These are phyloP conservation scores for Didymella glomerata DNA, from an alignment of 2,329 filamentous ascomycete species.

Conservation along the genomic window DNA sequence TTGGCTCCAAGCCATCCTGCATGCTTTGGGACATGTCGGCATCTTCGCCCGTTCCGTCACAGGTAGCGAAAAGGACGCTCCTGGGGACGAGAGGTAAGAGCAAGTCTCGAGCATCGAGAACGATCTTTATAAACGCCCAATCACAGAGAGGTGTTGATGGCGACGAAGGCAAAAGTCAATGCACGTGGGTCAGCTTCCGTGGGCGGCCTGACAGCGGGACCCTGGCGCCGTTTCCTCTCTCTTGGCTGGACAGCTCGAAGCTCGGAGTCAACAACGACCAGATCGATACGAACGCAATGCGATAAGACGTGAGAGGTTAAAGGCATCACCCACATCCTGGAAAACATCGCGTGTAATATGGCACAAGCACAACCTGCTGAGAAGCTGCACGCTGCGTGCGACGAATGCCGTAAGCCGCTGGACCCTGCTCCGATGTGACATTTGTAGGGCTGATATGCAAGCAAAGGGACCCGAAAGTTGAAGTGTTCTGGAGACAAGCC, in stretches of 20 bases:
- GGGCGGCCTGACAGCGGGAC: slow-evolving; percentile 8
- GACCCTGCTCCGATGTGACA: neutral
- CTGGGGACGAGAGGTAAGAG: too few species aligned
- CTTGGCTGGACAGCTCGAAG: slow-evolving; percentile 9
- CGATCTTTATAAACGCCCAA: neutral
- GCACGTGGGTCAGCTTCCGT: slow-evolving; percentile 9
- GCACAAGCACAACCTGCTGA: slow-evolving; percentile 26
- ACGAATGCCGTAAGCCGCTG: slow-evolving; percentile 47
- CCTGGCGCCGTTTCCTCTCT: slow-evolving; percentile 1
- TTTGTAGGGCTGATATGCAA: neutral
- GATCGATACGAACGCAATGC: neutral
- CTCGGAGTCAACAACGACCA: slow-evolving; percentile 7
- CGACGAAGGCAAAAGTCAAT: neutral
- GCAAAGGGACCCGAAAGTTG: slow-evolving; percentile 57
- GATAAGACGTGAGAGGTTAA: too few species aligned
- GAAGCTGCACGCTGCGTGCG: slow-evolving; percentile 48
- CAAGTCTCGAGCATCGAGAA: too few species aligned
- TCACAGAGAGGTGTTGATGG: neutral
- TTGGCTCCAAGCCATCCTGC: neutral
- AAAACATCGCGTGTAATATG: slow-evolving; percentile 21
- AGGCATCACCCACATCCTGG: too few species aligned
- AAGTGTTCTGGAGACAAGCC: slow-evolving; percentile 59
- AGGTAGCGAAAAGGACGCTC: too few species aligned
- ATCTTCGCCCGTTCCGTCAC: too few species aligned
- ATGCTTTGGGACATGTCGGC: too few species aligned